phyloP scores from a whole-genome alignment of 352 stramenopile genomes.

The Phytophthora ramorum region DNA sequence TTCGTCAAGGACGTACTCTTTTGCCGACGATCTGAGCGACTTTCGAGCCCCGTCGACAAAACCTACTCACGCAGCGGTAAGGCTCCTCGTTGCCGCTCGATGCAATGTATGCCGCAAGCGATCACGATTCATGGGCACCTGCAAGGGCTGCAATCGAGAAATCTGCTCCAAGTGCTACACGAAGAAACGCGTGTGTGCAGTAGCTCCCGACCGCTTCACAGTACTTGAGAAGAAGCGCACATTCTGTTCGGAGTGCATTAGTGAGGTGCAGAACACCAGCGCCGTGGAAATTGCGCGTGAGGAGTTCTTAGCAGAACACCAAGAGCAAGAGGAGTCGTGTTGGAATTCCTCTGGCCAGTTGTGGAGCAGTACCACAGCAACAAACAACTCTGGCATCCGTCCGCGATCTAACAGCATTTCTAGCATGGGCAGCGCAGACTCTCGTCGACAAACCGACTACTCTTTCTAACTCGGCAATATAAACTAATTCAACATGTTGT shows the following conservation, averaged over 20 bases:
- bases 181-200: slow-evolving; percentile 30
- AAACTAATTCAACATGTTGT: too few species aligned
- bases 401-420: slow-evolving; percentile 27
- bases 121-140: slow-evolving; percentile 26
- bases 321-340: slow-evolving; percentile 1
- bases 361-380: slow-evolving; percentile 12
- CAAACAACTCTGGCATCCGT: slow-evolving; percentile 10
- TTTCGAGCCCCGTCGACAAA: slow-evolving; percentile 15
- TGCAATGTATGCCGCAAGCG: slow-evolving; percentile 23
- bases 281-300: slow-evolving; percentile 26
- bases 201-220: slow-evolving; percentile 28
- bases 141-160: slow-evolving; percentile 25
- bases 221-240: slow-evolving; percentile 32
- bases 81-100: slow-evolving; percentile 5
- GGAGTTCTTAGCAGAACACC: slow-evolving; percentile 25
- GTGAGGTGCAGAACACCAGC: slow-evolving; percentile 17
- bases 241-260: slow-evolving; percentile 36
- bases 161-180: slow-evolving; percentile 33
- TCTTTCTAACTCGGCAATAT: slow-evolving; percentile 6
- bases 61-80: slow-evolving; percentile 1
- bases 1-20: slow-evolving; percentile 29
- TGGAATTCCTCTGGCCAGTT: slow-evolving; percentile 7
- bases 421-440: slow-evolving; percentile 11
- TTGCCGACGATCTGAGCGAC: slow-evolving; percentile 32
- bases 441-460: slow-evolving; percentile 3